Base-by-base conservation (phyloP, 257 asterid genomes). In the Echium plantagineum region DNA sequence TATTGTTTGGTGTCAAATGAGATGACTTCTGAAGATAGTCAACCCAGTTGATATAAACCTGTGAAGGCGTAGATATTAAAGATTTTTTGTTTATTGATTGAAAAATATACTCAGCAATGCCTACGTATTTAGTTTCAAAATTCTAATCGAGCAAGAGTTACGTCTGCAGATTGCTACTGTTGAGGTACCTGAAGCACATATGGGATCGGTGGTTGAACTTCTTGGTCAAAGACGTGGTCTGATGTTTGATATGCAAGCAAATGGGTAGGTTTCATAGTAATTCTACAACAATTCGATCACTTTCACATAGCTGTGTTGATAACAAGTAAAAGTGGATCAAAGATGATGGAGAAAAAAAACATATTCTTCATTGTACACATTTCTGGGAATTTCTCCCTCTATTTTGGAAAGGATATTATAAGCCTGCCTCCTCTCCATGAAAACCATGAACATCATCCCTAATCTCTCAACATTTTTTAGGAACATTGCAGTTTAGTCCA, bases 151-250 rank as follows among this genome's bases (percentile, higher is more conserved):
- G 15, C n/a, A 28, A 8, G 67, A 57, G 60, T 53, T 66, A 55
- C 62, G 59, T 71, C 46, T 74, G 65, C 86, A 90, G 96, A 79
- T 84, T 68, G 96, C 99, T 51, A 77, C 89, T 46, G 97, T 89
- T 53, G 99, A 93, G 76, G 99, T 89, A 63, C 95, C 85, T 6
- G 99, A 93, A 78, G 96, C 74, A 71, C 85, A 84, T 72, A 59
- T 89, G 87, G 99, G 99, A 49, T 67, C 96, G 7, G 96, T 89
- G 46, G 91, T 93, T 51, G 97, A 93, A 78, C 94, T 93, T 77
- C 97, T 93, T 51, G 99, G 99, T 66, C 74, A 81, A 84, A 78
- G 99, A 71, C 97, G 97, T 66, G 97, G 99, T 35, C 99, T 82
- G 61, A 89, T 93, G 97, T 68, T 77, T 57, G 99, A 89, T 73